phyloP scores from a whole-genome alignment of 495 filamentous ascomycete genomes.

The Jackrogersella multiformis region DNA sequence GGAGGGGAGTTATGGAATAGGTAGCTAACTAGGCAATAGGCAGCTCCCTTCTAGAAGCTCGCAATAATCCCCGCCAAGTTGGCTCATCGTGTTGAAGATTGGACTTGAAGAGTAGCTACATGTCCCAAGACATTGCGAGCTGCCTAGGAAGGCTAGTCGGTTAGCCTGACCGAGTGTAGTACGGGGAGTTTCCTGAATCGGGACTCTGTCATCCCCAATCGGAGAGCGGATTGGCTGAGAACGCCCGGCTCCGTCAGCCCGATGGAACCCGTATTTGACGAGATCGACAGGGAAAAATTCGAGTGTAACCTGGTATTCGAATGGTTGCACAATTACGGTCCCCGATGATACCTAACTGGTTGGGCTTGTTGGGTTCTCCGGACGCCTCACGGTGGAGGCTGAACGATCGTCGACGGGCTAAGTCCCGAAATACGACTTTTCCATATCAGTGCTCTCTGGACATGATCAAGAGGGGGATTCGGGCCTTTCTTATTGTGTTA shows the following conservation, averaged over 20 bases:
- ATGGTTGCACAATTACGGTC: conserved; percentile 12
- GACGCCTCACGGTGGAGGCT: conserved; percentile 35
- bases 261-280: conserved; percentile 35
- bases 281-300: conserved; percentile 20
- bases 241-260: conserved; percentile 19
- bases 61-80: conserved; percentile 13
- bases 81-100: not conserved
- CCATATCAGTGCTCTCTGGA: conserved; percentile 3
- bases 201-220: not conserved
- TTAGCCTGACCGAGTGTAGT: not conserved
- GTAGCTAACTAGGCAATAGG: too few relatives aligned
- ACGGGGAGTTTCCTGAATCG: conserved; percentile 36
- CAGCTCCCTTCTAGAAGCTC: conserved; percentile 9
- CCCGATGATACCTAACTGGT: conserved; percentile 15
- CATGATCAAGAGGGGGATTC: conserved; percentile 24
- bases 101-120: not conserved
- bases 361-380: conserved; percentile 18
- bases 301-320: conserved; percentile 10
- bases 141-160: conserved; percentile 31
- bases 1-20: not conserved
- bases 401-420: conserved; percentile 31
- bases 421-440: conserved; percentile 13
- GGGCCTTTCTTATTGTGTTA: conserved; percentile 31
- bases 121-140: conserved; percentile 17
- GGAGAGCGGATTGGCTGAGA: conserved; percentile 26